Conservation (phyloP, 176 grass and related monocot species). For the Musa acuminata region DNA sequence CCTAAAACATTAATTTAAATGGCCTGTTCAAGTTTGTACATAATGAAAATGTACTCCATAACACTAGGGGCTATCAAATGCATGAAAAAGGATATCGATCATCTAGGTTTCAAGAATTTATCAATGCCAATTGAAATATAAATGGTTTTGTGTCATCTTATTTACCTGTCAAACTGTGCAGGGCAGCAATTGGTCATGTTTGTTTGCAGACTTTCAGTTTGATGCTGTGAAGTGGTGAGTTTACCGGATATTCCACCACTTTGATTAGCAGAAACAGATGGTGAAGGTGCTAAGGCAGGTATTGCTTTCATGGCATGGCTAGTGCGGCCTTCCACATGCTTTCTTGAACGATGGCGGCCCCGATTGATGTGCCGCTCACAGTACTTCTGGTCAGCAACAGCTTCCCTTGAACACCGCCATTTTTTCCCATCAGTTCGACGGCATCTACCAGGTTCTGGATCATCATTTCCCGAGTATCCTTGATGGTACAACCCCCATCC, state of each 20-base stretch:
- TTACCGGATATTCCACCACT: slow-evolving; percentile 25
- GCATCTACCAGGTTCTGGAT: slow-evolving; percentile 88
- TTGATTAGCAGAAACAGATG: slow-evolving; percentile 21
- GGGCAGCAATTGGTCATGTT: slow-evolving; percentile 34
- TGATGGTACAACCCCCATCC: slow-evolving; percentile 63
- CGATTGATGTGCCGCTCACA: slow-evolving; percentile 96
- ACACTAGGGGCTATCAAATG: not conserved
- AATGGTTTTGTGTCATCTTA: not conserved
- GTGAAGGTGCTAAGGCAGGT: slow-evolving; percentile 16
- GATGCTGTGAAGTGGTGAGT: slow-evolving; percentile 27
- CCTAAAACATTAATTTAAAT: too few relatives aligned
- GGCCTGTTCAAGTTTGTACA: too few relatives aligned
- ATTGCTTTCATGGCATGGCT: slow-evolving; percentile 36
- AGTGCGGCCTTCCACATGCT: slow-evolving; percentile 96
- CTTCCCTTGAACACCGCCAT: slow-evolving; percentile 90
- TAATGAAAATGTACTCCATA: too few relatives aligned
- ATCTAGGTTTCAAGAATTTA: not conserved
- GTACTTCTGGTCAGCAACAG: slow-evolving; percentile 88
- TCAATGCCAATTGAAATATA: not conserved
- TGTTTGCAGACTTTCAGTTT: slow-evolving; percentile 30
- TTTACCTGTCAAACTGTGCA: slow-evolving; percentile 49
- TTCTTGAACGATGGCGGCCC: slow-evolving; percentile 99
- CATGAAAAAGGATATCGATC: too few relatives aligned
- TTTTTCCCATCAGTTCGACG: slow-evolving; percentile 97
- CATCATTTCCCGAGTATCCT: slow-evolving; percentile 42